Evolutionary conservation across 2,329 filamentous ascomycete genomes (phyloP).

Genomic region (Diaporthe velutina): DNA sequence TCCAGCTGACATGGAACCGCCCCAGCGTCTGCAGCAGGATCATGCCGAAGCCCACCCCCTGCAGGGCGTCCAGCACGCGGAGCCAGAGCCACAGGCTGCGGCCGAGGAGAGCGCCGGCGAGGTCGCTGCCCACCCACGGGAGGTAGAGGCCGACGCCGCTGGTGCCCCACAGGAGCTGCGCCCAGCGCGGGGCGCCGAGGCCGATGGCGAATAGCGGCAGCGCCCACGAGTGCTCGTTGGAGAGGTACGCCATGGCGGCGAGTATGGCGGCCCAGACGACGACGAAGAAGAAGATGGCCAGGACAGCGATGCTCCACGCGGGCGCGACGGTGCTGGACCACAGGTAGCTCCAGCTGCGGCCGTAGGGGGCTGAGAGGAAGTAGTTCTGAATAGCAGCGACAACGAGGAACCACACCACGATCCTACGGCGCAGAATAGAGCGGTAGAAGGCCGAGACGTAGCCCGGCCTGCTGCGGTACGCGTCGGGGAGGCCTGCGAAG

Average conservation of each 20-base stretch:
- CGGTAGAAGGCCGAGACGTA: constrained; percentile 75
- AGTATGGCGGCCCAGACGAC: constrained; percentile 68
- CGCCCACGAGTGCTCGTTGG: constrained; percentile 74
- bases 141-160: constrained; percentile 71
- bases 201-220: constrained; percentile 77
- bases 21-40: constrained; percentile 75
- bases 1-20: constrained; percentile 73
- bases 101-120: constrained; percentile 67
- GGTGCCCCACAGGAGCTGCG: constrained; percentile 76
- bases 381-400: constrained; percentile 76
- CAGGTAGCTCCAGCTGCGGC: constrained; percentile 75
- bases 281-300: constrained; percentile 68
- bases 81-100: constrained; percentile 76
- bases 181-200: constrained; percentile 75
- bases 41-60: constrained; percentile 77
- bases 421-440: constrained; percentile 71
- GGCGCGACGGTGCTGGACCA: constrained; percentile 69
- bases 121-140: constrained; percentile 70
- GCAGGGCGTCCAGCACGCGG: constrained; percentile 73
- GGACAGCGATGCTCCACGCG: constrained; percentile 67
- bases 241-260: constrained; percentile 65
- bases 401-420: constrained; percentile 76
- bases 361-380: constrained; percentile 75
- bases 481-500: constrained; percentile 73
- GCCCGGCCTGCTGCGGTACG: constrained; percentile 75